Conservation (phyloP, 495 filamentous ascomycete genomes). For the Poronia punctata region DNA sequence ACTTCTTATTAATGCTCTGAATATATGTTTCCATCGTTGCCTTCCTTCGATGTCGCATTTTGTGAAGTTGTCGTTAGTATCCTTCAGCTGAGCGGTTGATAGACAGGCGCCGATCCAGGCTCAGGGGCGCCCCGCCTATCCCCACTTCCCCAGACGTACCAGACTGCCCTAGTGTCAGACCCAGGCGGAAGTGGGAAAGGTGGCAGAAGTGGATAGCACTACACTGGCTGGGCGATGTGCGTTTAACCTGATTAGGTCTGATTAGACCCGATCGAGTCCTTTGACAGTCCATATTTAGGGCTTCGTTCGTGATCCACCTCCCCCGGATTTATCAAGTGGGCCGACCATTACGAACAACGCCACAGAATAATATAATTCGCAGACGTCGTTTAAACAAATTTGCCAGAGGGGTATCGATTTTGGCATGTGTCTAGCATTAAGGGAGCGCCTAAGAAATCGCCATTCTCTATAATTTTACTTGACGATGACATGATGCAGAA, state of each 20-base stretch:
- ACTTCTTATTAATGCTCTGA: neutral
- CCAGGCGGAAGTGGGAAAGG: neutral
- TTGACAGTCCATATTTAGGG: neutral
- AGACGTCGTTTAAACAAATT: too few relatives aligned
- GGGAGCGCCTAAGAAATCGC: too few relatives aligned
- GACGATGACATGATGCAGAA: too few relatives aligned
- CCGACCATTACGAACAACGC: too few relatives aligned
- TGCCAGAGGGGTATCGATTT: too few relatives aligned
- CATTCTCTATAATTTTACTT: too few relatives aligned
- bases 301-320: constrained; percentile 3
- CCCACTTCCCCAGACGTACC: constrained; percentile 10
- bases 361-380: too few relatives aligned
- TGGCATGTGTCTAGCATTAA: too few relatives aligned
- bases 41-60: neutral
- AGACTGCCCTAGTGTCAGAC: too few relatives aligned
- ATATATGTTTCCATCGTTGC: neutral
- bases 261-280: neutral
- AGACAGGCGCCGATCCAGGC: constrained; percentile 1
- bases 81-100: neutral
- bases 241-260: too few relatives aligned
- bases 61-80: neutral
- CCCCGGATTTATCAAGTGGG: constrained; percentile 5
- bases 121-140: constrained; percentile 5
- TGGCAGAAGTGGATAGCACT: constrained; percentile 3
- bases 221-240: too few relatives aligned